Conservation (phyloP, 441 rosid genomes). For the Croton setiger region DNA sequence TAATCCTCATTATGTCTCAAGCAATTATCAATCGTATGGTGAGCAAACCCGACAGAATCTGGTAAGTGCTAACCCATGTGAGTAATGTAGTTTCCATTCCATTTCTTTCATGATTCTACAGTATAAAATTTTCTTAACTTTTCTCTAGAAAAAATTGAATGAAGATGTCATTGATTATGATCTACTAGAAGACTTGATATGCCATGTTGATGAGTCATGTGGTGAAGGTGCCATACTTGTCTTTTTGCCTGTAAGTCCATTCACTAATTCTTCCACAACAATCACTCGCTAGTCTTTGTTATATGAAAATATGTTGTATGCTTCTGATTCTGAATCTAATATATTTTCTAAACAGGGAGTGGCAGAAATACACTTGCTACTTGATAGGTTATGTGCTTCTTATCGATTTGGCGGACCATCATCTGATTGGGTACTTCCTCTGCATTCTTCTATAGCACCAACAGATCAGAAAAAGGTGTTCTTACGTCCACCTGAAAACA, state of each 20-base stretch:
- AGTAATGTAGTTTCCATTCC: conserved; percentile 11
- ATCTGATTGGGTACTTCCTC: conserved; percentile 84
- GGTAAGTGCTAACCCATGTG: conserved; percentile 38
- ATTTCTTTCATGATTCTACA: conserved; percentile 17
- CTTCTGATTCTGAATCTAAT: conserved; percentile 17
- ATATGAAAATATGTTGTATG: neutral
- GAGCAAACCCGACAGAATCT: conserved; percentile 73
- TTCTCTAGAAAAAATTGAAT: conserved; percentile 70
- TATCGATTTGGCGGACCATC: conserved; percentile 82
- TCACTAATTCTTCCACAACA: conserved; percentile 14
- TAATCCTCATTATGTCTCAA: conserved; percentile 65
- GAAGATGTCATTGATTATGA: conserved; percentile 88
- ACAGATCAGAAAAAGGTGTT: conserved; percentile 76
- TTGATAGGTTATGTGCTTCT: conserved; percentile 75
- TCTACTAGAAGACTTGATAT: conserved; percentile 86
- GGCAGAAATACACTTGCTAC: conserved; percentile 66
- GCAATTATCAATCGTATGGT: conserved; percentile 56
- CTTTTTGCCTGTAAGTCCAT: conserved; percentile 76
- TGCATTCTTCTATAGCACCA: conserved; percentile 86
- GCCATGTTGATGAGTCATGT: conserved; percentile 79
- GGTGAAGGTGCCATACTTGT: conserved; percentile 80
- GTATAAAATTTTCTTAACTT: conserved; percentile 13
- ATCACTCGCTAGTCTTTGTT: neutral
- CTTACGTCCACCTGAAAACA: conserved; percentile 64
- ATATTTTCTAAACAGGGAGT: conserved; percentile 54